Base-by-base conservation (phyloP, 1,139 yeast species). In the Saccharomyces pastorianus region DNA sequence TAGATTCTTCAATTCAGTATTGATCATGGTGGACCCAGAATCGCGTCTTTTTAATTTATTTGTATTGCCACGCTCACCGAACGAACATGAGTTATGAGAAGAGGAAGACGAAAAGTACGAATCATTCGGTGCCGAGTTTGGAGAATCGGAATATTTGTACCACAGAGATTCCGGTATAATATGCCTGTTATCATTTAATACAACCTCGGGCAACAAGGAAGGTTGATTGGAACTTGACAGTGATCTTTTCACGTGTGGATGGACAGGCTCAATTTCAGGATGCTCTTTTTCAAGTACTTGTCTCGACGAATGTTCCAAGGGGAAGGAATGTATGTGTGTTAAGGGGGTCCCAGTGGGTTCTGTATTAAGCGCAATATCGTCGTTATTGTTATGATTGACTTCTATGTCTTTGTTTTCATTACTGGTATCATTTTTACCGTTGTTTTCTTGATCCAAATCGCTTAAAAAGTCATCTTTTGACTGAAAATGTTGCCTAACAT, bases 111-210 rank as follows among this genome's bases (percentile, higher is more conserved):
- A 60, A 8, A 65, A 20, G 50, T 53, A 60, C 2, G 70, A 62
- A 51, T 66, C 65, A 5, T 68, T 64, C 5, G 71, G 69, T 8
- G 67, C 62, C n/a, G 80, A 78, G 11, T 78, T 77, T 23, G 88
- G 86, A 7, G 85, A 77, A 25, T 66, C 64, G 1, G 85, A 78
- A 64, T 83, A 85, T 53, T 80, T 81, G 56, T 76, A 76, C 81
- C 90, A 80, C 57, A 89, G 70, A 1, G 88, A 81, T 58, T 84
- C 86, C 0, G 97, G 96, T 48, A 90, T 84, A 53, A 90, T 90
- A 68, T 90, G 98, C 59, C 81, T 84, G 69, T 90, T 90, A 66
- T 90, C 97, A 67, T 88, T 90, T 47, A 91, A 75, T 2, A 87
- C 84, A 23, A 91, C 97, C 65, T 89, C 96, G 1, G 93, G 91